Evolutionary conservation across 257 asterid genomes (phyloP), one percentile per base, ranked within the genome.

Genomic region (Vinca minor): DNA sequence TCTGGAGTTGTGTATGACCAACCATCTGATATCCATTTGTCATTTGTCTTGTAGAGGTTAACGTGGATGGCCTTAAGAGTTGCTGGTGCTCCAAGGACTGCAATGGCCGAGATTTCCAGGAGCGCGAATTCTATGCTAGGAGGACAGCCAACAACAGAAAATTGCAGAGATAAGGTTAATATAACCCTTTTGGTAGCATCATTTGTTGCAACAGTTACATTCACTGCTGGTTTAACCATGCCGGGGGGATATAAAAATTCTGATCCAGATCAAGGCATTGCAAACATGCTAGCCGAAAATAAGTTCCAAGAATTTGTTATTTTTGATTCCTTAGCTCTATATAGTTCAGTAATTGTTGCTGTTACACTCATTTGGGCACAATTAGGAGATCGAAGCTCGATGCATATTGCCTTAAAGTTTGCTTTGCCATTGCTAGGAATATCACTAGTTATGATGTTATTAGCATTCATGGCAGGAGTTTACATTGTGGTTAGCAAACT

Each of bases 321-420:
- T 35, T 78, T 79, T 56, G 72, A 83, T 76, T 58, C 86, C 38
- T 38, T 83, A 55, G 84, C 88, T 21, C 73, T 83, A 81, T 69
- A 80, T 45, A 71, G 70, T 75, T 80, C 88, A 47, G 52, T 76
- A 57, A 62, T 70, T 3, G 85, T 78, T 52, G 82, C 71, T 38
- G 78, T 78, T 56, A 71, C 63, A 11, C 84, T 83, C 67, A 45
- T 80, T 31, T 80, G 85, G 88, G 85, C 85, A 41, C 88, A 83
- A 60, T 9, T 78, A 57, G 84, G 84, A 18, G 84, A 78, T 65
- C 77, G 75, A 31, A 72, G 63, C 28, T 57, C 77, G 55, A 74
- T 62, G 70, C 74, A 46, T 0, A n/a, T 67, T 25, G 86, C 84
- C 66, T 34, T 80, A 18, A 80, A 70, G 29, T 34, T 68, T 28